Percentiles rank a stretch among this genome's conserved stretches.
Evolutionary conservation across 805 yeast genomes (phyloP).

Genomic region (Metschnikowia hibisci): DNA sequence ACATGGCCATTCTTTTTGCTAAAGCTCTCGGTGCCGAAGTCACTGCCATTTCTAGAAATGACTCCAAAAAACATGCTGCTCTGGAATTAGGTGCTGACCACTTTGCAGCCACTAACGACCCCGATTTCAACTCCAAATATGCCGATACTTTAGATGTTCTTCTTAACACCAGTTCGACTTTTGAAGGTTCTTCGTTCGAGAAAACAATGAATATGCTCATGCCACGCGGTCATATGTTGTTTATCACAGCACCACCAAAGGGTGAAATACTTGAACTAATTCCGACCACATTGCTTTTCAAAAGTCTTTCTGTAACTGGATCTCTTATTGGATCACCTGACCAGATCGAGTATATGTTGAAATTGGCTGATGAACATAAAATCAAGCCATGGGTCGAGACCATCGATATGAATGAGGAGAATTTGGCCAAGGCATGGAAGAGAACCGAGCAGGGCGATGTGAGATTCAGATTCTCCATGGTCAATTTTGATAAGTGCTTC

Average conservation of each 20-base stretch:
- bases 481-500: conserved; percentile 9
- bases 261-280: conserved; percentile 2
- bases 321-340: conserved; percentile 9
- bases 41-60: conserved; percentile 49
- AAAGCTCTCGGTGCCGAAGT: conserved; percentile 61
- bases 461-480: conserved; percentile 9
- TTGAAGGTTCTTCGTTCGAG: conserved; percentile 14
- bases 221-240: conserved; percentile 9
- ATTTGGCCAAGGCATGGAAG: conserved; percentile 8
- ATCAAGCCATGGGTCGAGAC: conserved; percentile 12
- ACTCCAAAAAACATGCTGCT: conserved; percentile 49
- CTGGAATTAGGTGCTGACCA: conserved; percentile 51
- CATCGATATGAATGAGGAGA: conserved; percentile 10
- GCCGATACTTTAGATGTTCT: conserved; percentile 8
- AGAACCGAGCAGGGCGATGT: conserved; percentile 10
- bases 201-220: conserved; percentile 5
- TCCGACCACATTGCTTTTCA: conserved; percentile 4
- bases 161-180: conserved; percentile 9
- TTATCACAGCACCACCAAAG: conserved; percentile 11
- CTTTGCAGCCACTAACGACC: conserved; percentile 12
- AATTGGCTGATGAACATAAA: conserved; percentile 7
- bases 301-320: conserved; percentile 7
- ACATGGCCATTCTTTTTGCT: conserved; percentile 54
- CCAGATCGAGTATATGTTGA: conserved; percentile 10
- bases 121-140: conserved; percentile 17